Base-by-base conservation (phyloP, 768 basidiomycete species). In the Lactarius psammicola region DNA sequence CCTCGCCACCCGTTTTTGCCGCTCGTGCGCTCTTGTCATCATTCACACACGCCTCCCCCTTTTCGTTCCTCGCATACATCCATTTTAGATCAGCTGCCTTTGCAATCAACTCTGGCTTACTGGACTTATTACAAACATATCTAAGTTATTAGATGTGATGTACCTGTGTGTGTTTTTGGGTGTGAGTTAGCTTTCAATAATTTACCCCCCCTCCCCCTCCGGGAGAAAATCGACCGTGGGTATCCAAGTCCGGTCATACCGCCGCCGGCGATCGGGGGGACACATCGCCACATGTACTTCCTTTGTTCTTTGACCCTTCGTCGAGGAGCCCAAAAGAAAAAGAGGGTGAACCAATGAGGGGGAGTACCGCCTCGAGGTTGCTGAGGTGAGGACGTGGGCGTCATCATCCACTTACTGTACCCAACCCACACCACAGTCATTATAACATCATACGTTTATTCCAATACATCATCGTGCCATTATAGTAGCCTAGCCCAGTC, bases 241-340 rank as follows among this genome's bases (percentile, higher is more conserved):
- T n/a, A 42, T 23, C 18, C 40, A 62, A 38, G 53, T 40, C 60
- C 60, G 60, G 28, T 42, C 54, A 62, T 51, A 51, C 49, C 53
- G 62, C 38, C 9, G 40, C 40, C 42, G 51, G 28, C 62, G 62
- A 62, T 62, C 62, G 62, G 10, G 42, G 62, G 40, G 40, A 56
- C 54, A 13, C 62, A 62, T 62, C 62, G 62, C 40, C 30, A 20
- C 54, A 33, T 33, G 18, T 17, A 9, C 8, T 30, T 42, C 30
- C 17, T 31, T 62, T 40, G 23, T 34, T 31, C n/a, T n/a, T n/a
- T 11, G 42, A 44, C 42, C 42, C 42, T 10, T n/a, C 20, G n/a
- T 44, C 20, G 42, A n/a, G n/a, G n/a, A n/a, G n/a, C n/a, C n/a
- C n/a, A n/a, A n/a, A 26, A 51, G 26, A 26, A 13, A 51, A 51